Conservation (phyloP, 1,284 basidiomycete species). For the Trametes polyzona region DNA sequence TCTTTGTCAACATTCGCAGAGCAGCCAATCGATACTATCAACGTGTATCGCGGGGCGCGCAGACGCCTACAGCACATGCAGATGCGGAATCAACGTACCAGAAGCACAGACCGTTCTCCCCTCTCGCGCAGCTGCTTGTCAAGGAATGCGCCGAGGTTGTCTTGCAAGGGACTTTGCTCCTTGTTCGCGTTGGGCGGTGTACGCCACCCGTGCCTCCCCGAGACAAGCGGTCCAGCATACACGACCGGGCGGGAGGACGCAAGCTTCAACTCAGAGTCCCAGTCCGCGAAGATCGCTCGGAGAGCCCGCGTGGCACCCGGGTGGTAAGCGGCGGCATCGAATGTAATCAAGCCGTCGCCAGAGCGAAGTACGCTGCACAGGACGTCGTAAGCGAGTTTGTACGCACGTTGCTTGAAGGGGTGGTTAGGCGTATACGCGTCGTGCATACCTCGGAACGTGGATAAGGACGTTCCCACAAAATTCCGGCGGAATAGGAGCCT, state of each 20-base stretch:
- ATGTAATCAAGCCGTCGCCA: neutral
- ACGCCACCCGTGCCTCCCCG: neutral
- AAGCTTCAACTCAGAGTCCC: too few species aligned
- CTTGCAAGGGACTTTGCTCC: too few species aligned
- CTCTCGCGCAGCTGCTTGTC: constrained; percentile 9
- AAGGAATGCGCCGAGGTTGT: constrained; percentile 21
- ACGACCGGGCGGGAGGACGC: neutral
- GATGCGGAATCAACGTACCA: neutral
- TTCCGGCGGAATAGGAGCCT: neutral
- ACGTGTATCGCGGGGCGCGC: too few species aligned
- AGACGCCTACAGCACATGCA: constrained; percentile 15
- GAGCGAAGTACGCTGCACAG: neutral
- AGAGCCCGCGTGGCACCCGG: neutral
- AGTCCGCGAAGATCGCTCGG: neutral
- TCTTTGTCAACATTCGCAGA: too few species aligned
- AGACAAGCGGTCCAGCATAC: constrained; percentile 7
- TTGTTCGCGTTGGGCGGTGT: neutral
- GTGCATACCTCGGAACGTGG: constrained; percentile 7
- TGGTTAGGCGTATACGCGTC: too few species aligned
- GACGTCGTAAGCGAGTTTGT: neutral
- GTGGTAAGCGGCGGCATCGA: neutral
- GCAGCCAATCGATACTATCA: too few species aligned
- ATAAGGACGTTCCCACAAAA: constrained; percentile 1
- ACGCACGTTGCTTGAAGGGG: too few species aligned
- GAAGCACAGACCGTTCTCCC: constrained; percentile 23